Base-by-base conservation (phyloP, 257 asterid species). In the Apocynum venetum region DNA sequence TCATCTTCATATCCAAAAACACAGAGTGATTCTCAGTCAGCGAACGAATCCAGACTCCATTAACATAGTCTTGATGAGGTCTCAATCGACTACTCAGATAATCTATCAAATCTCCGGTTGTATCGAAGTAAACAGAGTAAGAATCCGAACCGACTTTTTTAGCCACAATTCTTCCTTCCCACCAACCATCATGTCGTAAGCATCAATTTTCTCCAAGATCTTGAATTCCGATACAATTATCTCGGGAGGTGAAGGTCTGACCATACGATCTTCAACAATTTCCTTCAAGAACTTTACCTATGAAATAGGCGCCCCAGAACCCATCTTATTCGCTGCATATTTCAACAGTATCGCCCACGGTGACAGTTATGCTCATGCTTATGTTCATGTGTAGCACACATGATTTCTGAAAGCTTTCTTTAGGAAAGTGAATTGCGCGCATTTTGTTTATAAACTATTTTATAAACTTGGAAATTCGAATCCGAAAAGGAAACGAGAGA, bases 281-380 rank as follows among this genome's bases (percentile, higher is more conserved):
- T 81, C 84, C 49, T 35, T 75, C 14, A 72, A 52, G 6, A 9
- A 67, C 8, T 53, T 70, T 81, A 19, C 81, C 78, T 2, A 0
- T 20, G n/a, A 61, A 81, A 59, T 81, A 77, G 11, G 81, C 78
- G 1, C 84, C 84, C 0, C 59, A 41, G 59, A 81, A 81, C 0
- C 84, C 81, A 15, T 81, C 73, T 20, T 72, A 81, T 3, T 77
- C 70, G 73, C 78, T 60, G 61, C 71, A 41, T 51, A 73, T 71
- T 72, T 81, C 84, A 19, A 81, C 72, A 6, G 47, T 41, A 15
- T 80, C 76, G 2, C 80, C 83, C 6, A 60, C 72, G 31, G 57
- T 51, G 31, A 66, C 49, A 0, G 25, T 5, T 51, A 66, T 66
- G 49, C 72, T 66, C 49, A 40, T 40, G 4, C 11, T 40, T 1